These are phyloP conservation scores for Sanghuangporus baumii DNA, from an alignment of 1,284 basidiomycete species.

Conservation along the genomic window DNA sequence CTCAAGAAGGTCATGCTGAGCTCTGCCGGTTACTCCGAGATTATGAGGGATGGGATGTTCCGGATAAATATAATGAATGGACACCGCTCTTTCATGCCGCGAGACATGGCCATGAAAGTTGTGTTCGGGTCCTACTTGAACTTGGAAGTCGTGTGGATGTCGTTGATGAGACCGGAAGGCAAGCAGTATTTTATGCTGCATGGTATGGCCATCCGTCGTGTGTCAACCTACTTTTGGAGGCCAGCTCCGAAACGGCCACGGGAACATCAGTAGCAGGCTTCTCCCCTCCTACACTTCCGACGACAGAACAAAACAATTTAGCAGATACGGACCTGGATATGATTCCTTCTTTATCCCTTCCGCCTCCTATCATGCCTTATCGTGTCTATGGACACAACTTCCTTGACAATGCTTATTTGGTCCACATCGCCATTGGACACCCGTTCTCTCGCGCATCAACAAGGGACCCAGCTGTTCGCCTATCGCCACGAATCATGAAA, in stretches of 20 bases:
- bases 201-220: conserved; percentile 93
- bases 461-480: conserved; percentile 44
- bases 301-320: conserved; percentile 31
- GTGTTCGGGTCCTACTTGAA: conserved; percentile 73
- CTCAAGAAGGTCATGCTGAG: conserved; percentile 87
- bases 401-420: conserved; percentile 82
- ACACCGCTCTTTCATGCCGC: conserved; percentile 97
- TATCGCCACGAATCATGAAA: conserved; percentile 65
- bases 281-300: conserved; percentile 25
- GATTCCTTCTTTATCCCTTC: conserved; percentile 91
- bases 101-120: conserved; percentile 77
- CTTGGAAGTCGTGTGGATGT: conserved; percentile 74
- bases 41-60: conserved; percentile 78
- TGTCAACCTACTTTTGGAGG: conserved; percentile 67
- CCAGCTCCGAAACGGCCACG: conserved; percentile 27
- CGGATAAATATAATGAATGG: conserved; percentile 98
- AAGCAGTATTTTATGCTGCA: conserved; percentile 91
- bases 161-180: conserved; percentile 82
- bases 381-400: conserved; percentile 89
- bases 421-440: conserved; percentile 86
- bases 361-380: conserved; percentile 97
- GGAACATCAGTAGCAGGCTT: conserved; percentile 22
- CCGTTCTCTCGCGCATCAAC: conserved; percentile 32
- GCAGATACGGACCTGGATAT: conserved; percentile 77
- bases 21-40: conserved; percentile 78